Conservation (phyloP, 73 alveolate species). For the Tetrahymena borealis region DNA sequence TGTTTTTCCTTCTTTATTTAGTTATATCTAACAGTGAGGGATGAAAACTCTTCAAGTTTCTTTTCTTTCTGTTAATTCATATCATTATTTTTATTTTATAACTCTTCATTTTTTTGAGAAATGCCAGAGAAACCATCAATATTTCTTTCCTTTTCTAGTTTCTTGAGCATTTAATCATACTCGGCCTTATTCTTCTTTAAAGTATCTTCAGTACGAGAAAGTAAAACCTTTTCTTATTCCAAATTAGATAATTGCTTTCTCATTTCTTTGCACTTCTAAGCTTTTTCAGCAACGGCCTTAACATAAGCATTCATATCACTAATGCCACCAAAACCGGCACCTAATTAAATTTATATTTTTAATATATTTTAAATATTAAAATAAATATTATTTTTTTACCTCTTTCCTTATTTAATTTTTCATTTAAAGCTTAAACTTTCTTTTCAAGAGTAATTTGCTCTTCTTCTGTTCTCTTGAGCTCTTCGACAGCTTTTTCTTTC, state of each 20-base stretch:
- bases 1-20: background rate
- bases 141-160: conserved; percentile 52
- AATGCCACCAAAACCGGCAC: background rate
- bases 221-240: conserved; percentile 68
- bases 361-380: conserved; percentile 64
- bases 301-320: conserved; percentile 48
- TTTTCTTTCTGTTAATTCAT: conserved; percentile 46
- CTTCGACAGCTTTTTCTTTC: conserved; percentile 70
- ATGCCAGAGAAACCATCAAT: conserved; percentile 49
- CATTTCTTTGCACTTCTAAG: conserved; percentile 66
- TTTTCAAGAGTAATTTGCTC: conserved; percentile 79
- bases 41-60: background rate
- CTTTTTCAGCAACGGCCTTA: conserved; percentile 72
- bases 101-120: conserved; percentile 26
- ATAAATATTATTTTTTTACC: no score
- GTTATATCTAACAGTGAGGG: background rate
- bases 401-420: conserved; percentile 58
- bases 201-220: conserved; percentile 69
- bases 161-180: conserved; percentile 50
- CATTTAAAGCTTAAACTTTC: conserved; percentile 27
- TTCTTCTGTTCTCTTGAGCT: conserved; percentile 65
- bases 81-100: conserved; percentile 23
- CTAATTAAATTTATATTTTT: conserved; percentile 74
- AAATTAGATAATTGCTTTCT: conserved; percentile 74
- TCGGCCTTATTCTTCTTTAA: conserved; percentile 69